A percentile compares a stretch with the other conserved stretches of the same genome.
Evolutionary conservation across 352 stramenopile genomes (phyloP).

Genomic region (Phytophthora uliginosa): DNA sequence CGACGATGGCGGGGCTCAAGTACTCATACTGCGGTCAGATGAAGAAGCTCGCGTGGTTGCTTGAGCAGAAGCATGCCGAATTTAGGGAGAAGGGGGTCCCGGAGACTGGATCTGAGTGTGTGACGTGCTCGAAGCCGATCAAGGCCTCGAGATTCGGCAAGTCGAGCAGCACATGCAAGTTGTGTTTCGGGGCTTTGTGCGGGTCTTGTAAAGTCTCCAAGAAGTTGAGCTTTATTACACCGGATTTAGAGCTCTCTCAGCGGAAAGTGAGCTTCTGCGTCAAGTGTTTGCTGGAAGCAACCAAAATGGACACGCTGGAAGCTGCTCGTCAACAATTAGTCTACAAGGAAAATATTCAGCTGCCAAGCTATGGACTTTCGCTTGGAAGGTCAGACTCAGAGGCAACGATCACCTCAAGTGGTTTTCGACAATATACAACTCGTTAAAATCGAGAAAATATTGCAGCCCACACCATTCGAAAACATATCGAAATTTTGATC

Average conservation of each 20-base stretch:
- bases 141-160: constrained; percentile 7
- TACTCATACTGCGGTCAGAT: constrained; percentile 47
- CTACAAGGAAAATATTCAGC: background rate
- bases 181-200: constrained; percentile 29
- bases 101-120: constrained; percentile 4
- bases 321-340: constrained; percentile 26
- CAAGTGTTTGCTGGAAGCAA: constrained; percentile 30
- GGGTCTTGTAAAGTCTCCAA: constrained; percentile 14
- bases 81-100: constrained; percentile 10
- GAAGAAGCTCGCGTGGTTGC: constrained; percentile 42
- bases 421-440: background rate
- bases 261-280: constrained; percentile 33
- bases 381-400: background rate
- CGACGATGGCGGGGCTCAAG: constrained; percentile 28
- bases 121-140: constrained; percentile 26
- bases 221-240: constrained; percentile 25
- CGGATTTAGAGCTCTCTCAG: background rate
- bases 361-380: background rate
- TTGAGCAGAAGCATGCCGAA: constrained; percentile 22
- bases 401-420: background rate
- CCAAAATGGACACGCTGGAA: constrained; percentile 23
- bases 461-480: too few species aligned
- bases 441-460: too few species aligned
- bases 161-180: constrained; percentile 21
- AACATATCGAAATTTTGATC: too few species aligned